Evolutionary conservation across 768 basidiomycete species (phyloP).

Genomic region (Lentinula lateritia): DNA sequence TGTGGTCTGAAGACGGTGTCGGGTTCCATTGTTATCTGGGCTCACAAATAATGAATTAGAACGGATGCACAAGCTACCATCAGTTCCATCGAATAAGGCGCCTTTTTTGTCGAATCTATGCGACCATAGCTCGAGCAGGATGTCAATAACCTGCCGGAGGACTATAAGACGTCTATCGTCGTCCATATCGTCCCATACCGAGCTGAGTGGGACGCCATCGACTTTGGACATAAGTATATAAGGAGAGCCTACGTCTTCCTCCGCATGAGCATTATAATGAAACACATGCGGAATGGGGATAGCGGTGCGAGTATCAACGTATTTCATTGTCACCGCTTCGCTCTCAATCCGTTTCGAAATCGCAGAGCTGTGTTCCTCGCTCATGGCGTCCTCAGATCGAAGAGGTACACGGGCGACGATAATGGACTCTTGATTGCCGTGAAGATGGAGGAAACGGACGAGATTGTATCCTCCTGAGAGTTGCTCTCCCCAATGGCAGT

Average conservation of each 20-base stretch:
- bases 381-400: not conserved
- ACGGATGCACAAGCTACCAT: not conserved
- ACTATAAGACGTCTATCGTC: constrained; percentile 7
- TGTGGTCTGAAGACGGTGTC: not conserved
- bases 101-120: constrained; percentile 8
- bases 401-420: constrained; percentile 8
- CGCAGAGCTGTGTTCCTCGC: not conserved
- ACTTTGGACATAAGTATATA: constrained; percentile 9
- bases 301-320: constrained; percentile 4
- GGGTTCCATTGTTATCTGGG: not conserved
- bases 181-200: constrained; percentile 7
- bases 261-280: constrained; percentile 1
- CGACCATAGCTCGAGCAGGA: constrained; percentile 4
- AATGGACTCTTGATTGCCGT: not conserved
- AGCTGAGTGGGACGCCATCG: constrained; percentile 4
- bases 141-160: constrained; percentile 6
- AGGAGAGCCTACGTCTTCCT: constrained; percentile 1
- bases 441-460: constrained; percentile 10
- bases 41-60: not conserved
- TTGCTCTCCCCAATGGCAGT: constrained; percentile 6
- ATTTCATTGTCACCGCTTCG: constrained; percentile 9
- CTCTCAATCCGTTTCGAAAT: constrained; percentile 5
- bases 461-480: constrained; percentile 7
- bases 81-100: not conserved
- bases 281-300: constrained; percentile 7